Percentiles rank a stretch among this genome's conserved stretches.
These are phyloP conservation scores for Cardamine chenopodiifolia DNA, from an alignment of 345 rosid species.

Conservation along the genomic window DNA sequence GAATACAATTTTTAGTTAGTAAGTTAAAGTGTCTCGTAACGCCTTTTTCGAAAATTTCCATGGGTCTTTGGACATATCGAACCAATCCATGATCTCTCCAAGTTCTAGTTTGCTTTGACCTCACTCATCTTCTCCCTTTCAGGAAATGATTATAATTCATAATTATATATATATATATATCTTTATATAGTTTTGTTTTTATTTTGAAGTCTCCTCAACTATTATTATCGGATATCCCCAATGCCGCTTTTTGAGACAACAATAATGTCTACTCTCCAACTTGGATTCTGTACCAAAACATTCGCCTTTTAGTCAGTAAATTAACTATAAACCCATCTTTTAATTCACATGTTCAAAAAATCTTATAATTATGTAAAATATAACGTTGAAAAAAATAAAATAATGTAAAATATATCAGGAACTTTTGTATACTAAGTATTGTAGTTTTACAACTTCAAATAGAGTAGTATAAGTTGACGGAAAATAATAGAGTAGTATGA, in stretches of 20 bases:
- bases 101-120: constrained; percentile 9
- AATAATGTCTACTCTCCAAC: neutral
- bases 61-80: neutral
- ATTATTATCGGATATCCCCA: neutral
- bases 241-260: neutral
- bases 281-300: neutral
- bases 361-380: neutral
- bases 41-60: neutral
- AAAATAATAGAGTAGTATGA: no score
- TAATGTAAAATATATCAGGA: neutral
- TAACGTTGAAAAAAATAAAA: no score
- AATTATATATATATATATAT: no score
- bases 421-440: neutral
- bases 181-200: no score
- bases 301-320: neutral
- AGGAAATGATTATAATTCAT: neutral
- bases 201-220: no score
- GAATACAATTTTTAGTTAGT: neutral
- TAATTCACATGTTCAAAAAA: neutral
- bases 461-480: neutral
- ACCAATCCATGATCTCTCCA: neutral
- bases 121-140: neutral
- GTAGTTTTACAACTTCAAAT: neutral
- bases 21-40: neutral
- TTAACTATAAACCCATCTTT: neutral